Evolutionary conservation across 768 basidiomycete species (phyloP).

Genomic region (Panaeolus papilionaceus): DNA sequence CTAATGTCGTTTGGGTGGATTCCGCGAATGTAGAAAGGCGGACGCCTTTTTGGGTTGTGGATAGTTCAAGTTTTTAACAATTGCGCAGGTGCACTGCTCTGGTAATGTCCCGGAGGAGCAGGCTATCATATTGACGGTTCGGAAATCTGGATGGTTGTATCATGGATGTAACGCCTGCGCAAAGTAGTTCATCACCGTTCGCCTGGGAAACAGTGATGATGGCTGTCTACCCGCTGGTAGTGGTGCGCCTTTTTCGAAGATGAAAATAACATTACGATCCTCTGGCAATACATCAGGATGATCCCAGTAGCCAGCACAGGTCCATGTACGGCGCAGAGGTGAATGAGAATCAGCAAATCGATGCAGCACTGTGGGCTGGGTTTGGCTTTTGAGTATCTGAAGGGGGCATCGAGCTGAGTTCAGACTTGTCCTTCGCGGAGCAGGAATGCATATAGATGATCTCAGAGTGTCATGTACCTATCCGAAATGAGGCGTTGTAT

Average conservation of each 20-base stretch:
- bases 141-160: not conserved
- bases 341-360: not conserved
- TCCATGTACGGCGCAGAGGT: not conserved
- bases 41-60: not conserved
- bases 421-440: not conserved
- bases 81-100: slow-evolving; percentile 12
- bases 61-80: not conserved
- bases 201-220: slow-evolving; percentile 2
- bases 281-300: not conserved
- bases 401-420: slow-evolving; percentile 9
- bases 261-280: slow-evolving; percentile 5
- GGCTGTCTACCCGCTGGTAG: not conserved
- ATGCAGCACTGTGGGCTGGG: not conserved
- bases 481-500: slow-evolving; percentile 6
- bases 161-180: not conserved
- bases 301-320: not conserved
- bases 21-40: not conserved
- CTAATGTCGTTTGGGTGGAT: not conserved
- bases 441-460: not conserved
- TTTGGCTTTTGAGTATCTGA: slow-evolving; percentile 2
- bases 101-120: not conserved
- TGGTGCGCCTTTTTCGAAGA: not conserved
- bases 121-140: not conserved
- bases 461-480: not conserved
- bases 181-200: slow-evolving; percentile 3